Evolutionary conservation across 345 rosid genomes (phyloP), one percentile per base, ranked within the genome.

Genomic region (Arabis alpina): DNA sequence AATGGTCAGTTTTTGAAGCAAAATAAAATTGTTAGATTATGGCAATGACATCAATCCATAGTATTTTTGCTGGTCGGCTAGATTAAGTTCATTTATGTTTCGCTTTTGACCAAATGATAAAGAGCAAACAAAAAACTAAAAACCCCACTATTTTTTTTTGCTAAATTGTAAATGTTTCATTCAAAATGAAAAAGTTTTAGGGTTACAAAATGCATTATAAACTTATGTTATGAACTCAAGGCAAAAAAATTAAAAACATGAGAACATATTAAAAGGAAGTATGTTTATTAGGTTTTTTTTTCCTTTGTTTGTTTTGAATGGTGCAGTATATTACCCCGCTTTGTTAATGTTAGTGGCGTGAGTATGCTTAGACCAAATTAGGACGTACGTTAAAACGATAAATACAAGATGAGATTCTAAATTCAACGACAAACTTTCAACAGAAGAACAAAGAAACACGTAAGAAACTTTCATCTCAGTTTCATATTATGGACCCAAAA

Each of bases 381-480:
- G 36, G 15, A 51, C 49, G 53, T 43, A 43, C 55, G 24, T 66
- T 73, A 50, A 50, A 73, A 51, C 48, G 61, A 74, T 66, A 74
- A 66, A 39, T 75, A 13, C 52, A 75, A 61, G 10, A 66, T 45
- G 13, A 54, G 52, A 68, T 61, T 68, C 45, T 54, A 40, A 49
- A 61, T 61, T 61, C 74, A 68, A 62, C 64, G 47, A 61, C 64
- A 66, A 67, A 53, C 63, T 67, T 44, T 54, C 54, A 7, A 60
- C 9, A 68, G 74, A 75, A 48, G 45, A 45, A 75, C 59, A 75
- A 68, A 68, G 74, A 68, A 75, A 54, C 70, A 75, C 79, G 79
- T 75, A 68, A 75, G 44, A 75, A 61, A 68, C 57, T 19, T 43
- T 68, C n/a, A 47, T 54, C 6, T 47, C 40, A 9, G 68, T 61